phyloP scores from a whole-genome alignment of 169 alveolate species.

The Cyclospora cayetanensis region DNA sequence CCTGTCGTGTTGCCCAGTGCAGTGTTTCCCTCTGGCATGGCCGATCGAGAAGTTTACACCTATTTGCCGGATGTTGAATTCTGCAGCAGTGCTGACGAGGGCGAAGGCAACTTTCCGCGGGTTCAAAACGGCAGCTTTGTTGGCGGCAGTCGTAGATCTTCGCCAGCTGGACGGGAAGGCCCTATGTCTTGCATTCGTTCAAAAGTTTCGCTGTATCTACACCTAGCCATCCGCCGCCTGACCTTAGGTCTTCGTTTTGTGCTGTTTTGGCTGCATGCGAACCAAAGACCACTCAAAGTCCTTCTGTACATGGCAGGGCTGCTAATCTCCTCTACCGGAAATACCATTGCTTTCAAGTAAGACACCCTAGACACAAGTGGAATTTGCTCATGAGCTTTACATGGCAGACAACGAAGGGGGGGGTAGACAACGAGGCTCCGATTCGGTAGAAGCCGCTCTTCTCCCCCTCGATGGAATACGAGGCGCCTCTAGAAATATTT shows the following conservation, averaged over 20 bases:
- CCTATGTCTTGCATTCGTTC: neutral
- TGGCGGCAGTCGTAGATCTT: too few species aligned
- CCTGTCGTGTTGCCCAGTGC: too few species aligned
- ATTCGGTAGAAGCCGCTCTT: too few species aligned
- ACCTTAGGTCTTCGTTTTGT: neutral
- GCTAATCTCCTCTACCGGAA: neutral
- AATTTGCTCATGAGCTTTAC: too few species aligned
- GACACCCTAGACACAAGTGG: too few species aligned
- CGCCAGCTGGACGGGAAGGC: too few species aligned
- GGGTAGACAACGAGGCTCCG: too few species aligned
- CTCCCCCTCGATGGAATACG: too few species aligned
- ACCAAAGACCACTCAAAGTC: neutral
- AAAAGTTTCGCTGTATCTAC: too few species aligned
- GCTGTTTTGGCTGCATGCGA: neutral
- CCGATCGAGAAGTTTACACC: neutral
- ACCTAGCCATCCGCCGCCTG: neutral
- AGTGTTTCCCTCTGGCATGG: neutral
- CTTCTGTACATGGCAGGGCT: constrained; percentile 2
- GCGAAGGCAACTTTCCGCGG: neutral
- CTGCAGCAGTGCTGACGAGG: neutral
- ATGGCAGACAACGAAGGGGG: too few species aligned
- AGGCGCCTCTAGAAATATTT: too few species aligned
- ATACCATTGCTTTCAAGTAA: neutral
- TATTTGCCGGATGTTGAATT: neutral
- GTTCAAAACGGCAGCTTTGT: neutral